phyloP scores from a whole-genome alignment of 2,329 filamentous ascomycete species.

The Trichoderma citrinoviride region DNA sequence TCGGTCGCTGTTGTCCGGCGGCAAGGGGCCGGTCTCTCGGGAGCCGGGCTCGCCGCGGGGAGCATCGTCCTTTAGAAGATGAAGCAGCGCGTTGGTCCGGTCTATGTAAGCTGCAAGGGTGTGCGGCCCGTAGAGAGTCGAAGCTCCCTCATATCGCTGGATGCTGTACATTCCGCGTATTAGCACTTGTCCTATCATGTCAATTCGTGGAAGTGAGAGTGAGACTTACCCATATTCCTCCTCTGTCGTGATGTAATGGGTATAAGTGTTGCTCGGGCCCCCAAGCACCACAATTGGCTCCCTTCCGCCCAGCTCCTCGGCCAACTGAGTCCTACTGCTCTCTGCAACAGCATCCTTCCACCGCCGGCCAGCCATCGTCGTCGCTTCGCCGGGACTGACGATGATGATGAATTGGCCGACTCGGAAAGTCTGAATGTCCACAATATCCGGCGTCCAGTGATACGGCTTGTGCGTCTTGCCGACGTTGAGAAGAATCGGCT shows the following conservation, averaged over 20 bases:
- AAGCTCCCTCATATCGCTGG: constrained; percentile 88
- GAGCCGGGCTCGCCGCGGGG: constrained; percentile 28
- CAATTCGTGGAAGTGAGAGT: not conserved
- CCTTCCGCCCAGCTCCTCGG: constrained; percentile 38
- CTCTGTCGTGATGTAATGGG: constrained; percentile 71
- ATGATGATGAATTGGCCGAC: constrained; percentile 83
- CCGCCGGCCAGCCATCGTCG: constrained; percentile 84
- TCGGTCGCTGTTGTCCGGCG: constrained; percentile 73
- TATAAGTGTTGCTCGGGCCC: constrained; percentile 84
- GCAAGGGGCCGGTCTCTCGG: constrained; percentile 52
- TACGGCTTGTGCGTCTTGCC: constrained; percentile 75
- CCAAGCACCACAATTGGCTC: constrained; percentile 75
- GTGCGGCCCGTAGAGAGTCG: constrained; percentile 80
- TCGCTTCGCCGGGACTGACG: constrained; percentile 82
- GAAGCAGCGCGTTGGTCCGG: constrained; percentile 67
- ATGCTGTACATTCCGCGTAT: constrained; percentile 43
- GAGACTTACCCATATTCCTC: constrained; percentile 54
- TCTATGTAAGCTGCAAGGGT: constrained; percentile 87
- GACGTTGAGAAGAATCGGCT: constrained; percentile 83
- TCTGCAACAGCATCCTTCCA: constrained; percentile 71
- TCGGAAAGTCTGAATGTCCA: constrained; percentile 80
- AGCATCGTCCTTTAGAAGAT: constrained; percentile 56
- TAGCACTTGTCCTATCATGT: too few species aligned
- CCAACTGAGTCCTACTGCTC: constrained; percentile 45
- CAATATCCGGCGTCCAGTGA: constrained; percentile 82